Conservation (phyloP, 2,329 filamentous ascomycete species). For the Paecilomyces formosus region DNA sequence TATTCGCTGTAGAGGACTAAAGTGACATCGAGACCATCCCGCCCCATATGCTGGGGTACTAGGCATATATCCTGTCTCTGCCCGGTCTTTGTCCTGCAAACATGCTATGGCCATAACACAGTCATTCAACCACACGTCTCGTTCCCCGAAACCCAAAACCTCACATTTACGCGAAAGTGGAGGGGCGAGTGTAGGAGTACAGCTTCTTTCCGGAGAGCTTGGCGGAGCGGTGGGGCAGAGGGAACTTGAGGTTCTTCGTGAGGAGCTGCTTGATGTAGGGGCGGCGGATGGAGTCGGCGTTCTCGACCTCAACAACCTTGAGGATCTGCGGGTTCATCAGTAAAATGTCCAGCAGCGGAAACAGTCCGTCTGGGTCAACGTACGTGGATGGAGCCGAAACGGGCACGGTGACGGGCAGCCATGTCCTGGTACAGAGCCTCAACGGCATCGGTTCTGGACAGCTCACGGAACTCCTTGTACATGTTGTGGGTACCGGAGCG, state of each 20-base stretch:
- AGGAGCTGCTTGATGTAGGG: slow-evolving; percentile 99
- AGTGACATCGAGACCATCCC: slow-evolving; percentile 31
- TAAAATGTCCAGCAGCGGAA: neutral
- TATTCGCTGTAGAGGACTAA: slow-evolving; percentile 34
- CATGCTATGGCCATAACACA: slow-evolving; percentile 36
- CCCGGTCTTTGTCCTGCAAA: slow-evolving; percentile 30
- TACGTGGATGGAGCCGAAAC: slow-evolving; percentile 99
- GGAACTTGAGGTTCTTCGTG: slow-evolving; percentile 93
- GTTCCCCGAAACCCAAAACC: slow-evolving; percentile 24
- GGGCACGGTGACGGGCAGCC: slow-evolving; percentile 95
- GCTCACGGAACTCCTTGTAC: slow-evolving; percentile 99
- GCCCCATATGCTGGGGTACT: slow-evolving; percentile 23
- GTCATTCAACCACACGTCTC: slow-evolving; percentile 35
- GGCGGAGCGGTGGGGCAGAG: slow-evolving; percentile 90
- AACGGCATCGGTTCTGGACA: slow-evolving; percentile 91
- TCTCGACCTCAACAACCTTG: slow-evolving; percentile 95
- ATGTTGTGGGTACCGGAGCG: slow-evolving; percentile 99
- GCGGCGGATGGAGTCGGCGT: slow-evolving; percentile 88
- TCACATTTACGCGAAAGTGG: slow-evolving; percentile 86
- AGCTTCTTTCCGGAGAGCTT: slow-evolving; percentile 80
- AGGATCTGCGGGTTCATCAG: slow-evolving; percentile 62
- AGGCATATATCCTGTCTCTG: slow-evolving; percentile 27
- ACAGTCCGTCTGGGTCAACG: slow-evolving; percentile 31
- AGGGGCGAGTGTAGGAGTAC: slow-evolving; percentile 86
- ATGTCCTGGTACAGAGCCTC: slow-evolving; percentile 99